Evolutionary conservation across 1,284 basidiomycete species (phyloP), one percentile per base, ranked within the genome.

Genomic region (Tylopilus sp.): DNA sequence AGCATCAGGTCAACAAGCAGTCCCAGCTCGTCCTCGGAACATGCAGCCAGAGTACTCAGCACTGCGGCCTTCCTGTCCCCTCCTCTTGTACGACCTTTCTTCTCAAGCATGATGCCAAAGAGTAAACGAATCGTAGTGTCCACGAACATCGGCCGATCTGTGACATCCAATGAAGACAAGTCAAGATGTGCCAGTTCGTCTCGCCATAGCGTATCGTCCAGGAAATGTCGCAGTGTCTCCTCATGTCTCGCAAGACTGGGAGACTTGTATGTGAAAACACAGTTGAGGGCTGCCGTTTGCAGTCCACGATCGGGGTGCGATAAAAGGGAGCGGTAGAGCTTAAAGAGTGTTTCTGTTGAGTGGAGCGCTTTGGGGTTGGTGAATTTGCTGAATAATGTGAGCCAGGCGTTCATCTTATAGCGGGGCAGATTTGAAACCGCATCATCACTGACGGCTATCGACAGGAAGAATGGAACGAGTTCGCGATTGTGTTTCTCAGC

Each of bases 1-100:
- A 99, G 80, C 96, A 99, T 99, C 59, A 99, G 84, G 69, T 96
- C 91, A 26, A 98, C 89, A 0, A 99, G 83, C 1, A 95, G 83
- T 2, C 82, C 81, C 10, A 99, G 86, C 76, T 99, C 97, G 10
- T 87, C 84, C 44, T 92, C 84, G 0, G 85, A 84, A 72, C 94
- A 96, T 2, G 89, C 89, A 3, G 86, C 89, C 19, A 99, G 82
- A 2, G 92, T 82, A 19, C 88, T 83, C 29, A 99, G 83, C 16
- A 99, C 90, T 2, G 96, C 95, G 36, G 89, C 82, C 78, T 94
- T 83, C 39, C 95, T 86, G 62, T 95, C 93, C 0, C 86, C 88
- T 63, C 91, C 92, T 64, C 88, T 88, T 19, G 86, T 81, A 13
- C 92, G 87, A 2, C 95, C 94, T 64, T 89, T 89, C 67, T 88